These are phyloP conservation scores for Aspergillus indologenus DNA, from an alignment of 495 filamentous ascomycete genomes.

Conservation along the genomic window DNA sequence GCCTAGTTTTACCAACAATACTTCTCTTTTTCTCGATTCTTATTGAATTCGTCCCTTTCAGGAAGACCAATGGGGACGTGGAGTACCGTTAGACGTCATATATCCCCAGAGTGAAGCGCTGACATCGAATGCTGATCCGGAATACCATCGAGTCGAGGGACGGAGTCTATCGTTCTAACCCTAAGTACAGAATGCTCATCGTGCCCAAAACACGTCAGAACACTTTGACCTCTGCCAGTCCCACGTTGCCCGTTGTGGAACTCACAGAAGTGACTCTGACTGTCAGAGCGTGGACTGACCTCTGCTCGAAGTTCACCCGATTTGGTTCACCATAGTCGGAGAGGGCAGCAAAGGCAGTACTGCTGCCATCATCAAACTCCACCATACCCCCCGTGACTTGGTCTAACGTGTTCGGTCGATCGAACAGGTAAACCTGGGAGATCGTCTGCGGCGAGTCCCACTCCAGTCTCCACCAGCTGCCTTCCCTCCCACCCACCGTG, in stretches of 20 bases:
- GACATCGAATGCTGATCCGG: no score
- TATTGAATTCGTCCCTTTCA: no score
- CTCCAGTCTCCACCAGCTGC: constrained; percentile 6
- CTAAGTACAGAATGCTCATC: no score
- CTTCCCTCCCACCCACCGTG: constrained; percentile 6
- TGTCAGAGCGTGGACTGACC: constrained; percentile 1
- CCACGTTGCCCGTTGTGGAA: constrained; percentile 11
- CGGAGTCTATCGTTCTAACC: no score
- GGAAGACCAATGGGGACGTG: no score
- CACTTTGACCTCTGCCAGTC: constrained; percentile 13
- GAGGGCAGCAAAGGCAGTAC: not conserved
- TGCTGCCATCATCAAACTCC: constrained; percentile 13
- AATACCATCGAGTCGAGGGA: no score
- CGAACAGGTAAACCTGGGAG: constrained; percentile 10
- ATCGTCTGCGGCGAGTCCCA: constrained; percentile 10
- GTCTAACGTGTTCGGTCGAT: constrained; percentile 11
- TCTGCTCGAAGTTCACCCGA: not conserved
- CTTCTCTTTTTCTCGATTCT: no score
- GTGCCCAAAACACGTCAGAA: not conserved
- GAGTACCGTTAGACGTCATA: no score
- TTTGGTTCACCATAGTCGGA: constrained; percentile 8
- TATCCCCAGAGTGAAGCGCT: no score
- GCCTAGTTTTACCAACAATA: no score
- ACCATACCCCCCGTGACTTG: constrained; percentile 7
- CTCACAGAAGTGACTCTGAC: constrained; percentile 12